Conservation (phyloP, 768 basidiomycete species). For the Phylloporus sp. region DNA sequence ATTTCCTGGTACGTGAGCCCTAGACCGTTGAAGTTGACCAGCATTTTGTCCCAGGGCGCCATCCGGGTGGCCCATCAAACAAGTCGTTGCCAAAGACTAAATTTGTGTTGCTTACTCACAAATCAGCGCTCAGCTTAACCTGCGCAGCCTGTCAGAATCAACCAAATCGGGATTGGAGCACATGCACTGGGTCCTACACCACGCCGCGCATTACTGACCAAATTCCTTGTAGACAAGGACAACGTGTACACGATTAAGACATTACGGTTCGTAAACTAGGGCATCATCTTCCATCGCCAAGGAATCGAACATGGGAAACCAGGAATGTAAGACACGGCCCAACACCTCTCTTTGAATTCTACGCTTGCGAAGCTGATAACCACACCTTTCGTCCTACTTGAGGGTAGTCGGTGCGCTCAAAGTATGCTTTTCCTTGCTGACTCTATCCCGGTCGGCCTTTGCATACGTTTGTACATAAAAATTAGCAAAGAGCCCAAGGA, state of each 20-base stretch:
- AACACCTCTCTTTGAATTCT: not conserved
- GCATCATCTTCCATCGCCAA: not conserved
- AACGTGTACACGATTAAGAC: not conserved
- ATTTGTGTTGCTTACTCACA: not conserved
- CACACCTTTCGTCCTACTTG: constrained; percentile 1
- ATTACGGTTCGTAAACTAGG: not conserved
- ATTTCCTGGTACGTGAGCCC: not conserved
- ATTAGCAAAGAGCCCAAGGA: constrained; percentile 22
- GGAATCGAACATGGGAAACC: not conserved
- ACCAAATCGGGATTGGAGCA: not conserved
- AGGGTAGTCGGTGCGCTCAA: not conserved
- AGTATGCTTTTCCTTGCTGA: not conserved
- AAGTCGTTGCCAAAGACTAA: not conserved
- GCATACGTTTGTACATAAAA: constrained; percentile 26
- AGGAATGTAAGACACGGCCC: not conserved
- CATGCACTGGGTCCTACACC: no score
- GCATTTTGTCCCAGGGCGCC: not conserved
- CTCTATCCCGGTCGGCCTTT: not conserved
- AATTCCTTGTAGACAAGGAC: not conserved
- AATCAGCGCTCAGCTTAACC: not conserved
- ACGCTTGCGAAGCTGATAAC: not conserved
- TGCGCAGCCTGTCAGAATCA: not conserved
- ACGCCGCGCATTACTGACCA: no score
- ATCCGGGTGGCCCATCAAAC: not conserved
- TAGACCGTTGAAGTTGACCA: not conserved